Evolutionary conservation across 1,139 yeast species (phyloP), one percentile per base, ranked within the genome.

Genomic region (Taphrina flavorubra): DNA sequence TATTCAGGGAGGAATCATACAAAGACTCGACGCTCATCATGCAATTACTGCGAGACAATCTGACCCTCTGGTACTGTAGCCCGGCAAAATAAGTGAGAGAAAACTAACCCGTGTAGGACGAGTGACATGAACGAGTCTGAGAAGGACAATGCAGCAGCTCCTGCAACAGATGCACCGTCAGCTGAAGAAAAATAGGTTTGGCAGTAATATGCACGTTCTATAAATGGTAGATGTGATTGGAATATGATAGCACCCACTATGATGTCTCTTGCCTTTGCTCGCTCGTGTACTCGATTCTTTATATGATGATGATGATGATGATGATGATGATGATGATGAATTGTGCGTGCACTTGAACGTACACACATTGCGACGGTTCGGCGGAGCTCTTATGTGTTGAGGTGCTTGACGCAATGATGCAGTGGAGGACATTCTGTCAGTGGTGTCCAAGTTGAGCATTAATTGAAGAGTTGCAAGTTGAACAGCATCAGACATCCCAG

Each of bases 41-140:
- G 98, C 98, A 94, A 86, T 87, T 94, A 81, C 87, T 94, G 81
- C 90, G 97, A 83, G 98, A 94, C 83, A 94, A 94, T 86, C 86
- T 94, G 83, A 92, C 98, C 76, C 87, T 92, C 83, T 94, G 99
- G 99, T 87, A 89, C 66, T 98, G 92, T 80, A 40, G 10, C 5
- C 6, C 13, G n/a, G n/a, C 25, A 34, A 20, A 34, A 6, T 7
- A 6, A 6, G 6, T 1, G 36, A 8, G 31, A 49, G 36, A 11
- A 25, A 20, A 25, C 53, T 49, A 49, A 49, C 8, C 10, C 31
- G 11, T 8, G 34, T 90, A 91, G 90, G 87, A 96, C 62, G 31
- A 53, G 44, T 31, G 68, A 46, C 62, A 68, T 70, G 97, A 55
- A 91, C 81, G 87, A 92, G 73, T 92, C 85, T 71, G 86, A 84